A percentile compares a stretch with the other conserved stretches of the same genome.
phyloP scores from a whole-genome alignment of 192 early-diverging fungal genomes.

The Podila epigama region DNA sequence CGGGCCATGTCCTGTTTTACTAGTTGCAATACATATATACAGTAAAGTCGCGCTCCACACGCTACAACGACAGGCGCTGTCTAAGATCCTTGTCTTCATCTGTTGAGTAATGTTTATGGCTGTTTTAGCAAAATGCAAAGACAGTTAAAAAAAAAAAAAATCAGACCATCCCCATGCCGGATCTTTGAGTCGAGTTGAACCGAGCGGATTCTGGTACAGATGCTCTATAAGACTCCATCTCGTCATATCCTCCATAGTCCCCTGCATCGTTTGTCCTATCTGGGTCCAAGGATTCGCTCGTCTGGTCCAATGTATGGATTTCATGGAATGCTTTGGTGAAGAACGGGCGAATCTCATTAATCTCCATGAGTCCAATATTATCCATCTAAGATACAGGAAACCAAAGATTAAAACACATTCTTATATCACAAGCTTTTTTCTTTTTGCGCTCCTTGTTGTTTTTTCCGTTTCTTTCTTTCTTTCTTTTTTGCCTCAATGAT shows the following conservation, averaged over 20 bases:
- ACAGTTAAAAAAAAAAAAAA: too few relatives aligned
- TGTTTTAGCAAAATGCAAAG: too few relatives aligned
- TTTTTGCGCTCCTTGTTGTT: constrained; percentile 8
- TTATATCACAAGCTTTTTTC: neutral
- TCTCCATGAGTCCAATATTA: constrained; percentile 84
- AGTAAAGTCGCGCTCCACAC: too few relatives aligned
- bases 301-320: constrained; percentile 56
- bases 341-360: constrained; percentile 94
- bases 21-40: too few relatives aligned
- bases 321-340: constrained; percentile 84
- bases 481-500: neutral
- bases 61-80: too few relatives aligned
- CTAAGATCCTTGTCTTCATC: too few relatives aligned
- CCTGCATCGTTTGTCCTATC: neutral
- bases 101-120: neutral
- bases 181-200: neutral
- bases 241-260: neutral
- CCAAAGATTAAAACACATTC: neutral
- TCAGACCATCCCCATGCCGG: neutral
- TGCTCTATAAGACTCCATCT: neutral
- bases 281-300: constrained; percentile 1
- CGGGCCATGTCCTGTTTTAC: too few relatives aligned
- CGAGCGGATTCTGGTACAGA: neutral
- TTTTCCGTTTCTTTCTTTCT: neutral
- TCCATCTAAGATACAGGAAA: constrained; percentile 65